Evolutionary conservation across 306 rosid genomes (phyloP).

Genomic region (Lupinus albus): DNA sequence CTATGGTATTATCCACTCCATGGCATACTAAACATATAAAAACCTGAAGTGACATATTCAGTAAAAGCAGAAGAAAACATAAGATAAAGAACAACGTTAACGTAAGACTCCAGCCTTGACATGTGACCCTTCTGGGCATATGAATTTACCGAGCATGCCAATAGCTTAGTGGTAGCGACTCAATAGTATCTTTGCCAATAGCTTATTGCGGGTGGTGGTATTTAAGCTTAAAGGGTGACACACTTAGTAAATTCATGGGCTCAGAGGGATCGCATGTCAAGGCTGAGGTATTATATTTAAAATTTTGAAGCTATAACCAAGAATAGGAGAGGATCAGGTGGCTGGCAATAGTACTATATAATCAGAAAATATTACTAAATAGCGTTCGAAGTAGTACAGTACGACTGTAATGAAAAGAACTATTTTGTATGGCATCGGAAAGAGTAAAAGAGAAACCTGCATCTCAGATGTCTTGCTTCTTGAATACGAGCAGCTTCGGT

Average conservation of each 20-base stretch:
- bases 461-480: conserved; percentile 98
- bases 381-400: neutral
- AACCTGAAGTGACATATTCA: neutral
- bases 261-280: too few species aligned
- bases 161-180: too few species aligned
- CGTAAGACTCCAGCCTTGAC: too few species aligned
- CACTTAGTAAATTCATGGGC: too few species aligned
- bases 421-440: conserved; percentile 1
- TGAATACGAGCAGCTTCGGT: conserved; percentile 93
- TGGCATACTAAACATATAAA: neutral
- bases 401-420: conserved; percentile 11
- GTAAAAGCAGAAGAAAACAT: neutral
- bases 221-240: too few species aligned
- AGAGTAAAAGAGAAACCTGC: conserved; percentile 70
- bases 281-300: too few species aligned
- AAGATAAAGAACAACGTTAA: neutral
- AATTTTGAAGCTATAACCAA: neutral
- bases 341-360: conserved; percentile 7
- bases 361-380: conserved; percentile 27
- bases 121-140: too few species aligned
- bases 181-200: too few species aligned
- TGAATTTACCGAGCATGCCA: too few species aligned
- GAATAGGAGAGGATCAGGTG: conserved; percentile 1
- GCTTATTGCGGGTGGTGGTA: too few species aligned
- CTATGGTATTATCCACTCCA: neutral